phyloP scores from a whole-genome alignment of 768 basidiomycete genomes.

The Leccinum subtestaceum region DNA sequence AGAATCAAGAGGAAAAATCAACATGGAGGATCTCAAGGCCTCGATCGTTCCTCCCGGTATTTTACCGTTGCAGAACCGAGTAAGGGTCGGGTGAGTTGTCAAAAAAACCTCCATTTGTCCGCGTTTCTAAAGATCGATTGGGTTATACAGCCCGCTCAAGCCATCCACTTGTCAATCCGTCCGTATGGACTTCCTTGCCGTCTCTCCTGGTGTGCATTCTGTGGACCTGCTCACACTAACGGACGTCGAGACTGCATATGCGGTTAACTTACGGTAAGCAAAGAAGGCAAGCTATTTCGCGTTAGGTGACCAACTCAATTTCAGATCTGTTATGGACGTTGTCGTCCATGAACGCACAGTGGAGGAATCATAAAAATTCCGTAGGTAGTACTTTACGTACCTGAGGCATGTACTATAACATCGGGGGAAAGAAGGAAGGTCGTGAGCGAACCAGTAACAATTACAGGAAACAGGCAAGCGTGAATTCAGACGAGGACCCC shows the following conservation, averaged over 20 bases:
- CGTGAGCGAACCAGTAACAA: slow-evolving; percentile 13
- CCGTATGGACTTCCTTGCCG: slow-evolving; percentile 79
- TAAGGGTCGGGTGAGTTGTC: slow-evolving; percentile 70
- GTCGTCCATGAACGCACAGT: slow-evolving; percentile 57
- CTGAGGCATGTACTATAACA: slow-evolving; percentile 10
- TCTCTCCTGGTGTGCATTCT: slow-evolving; percentile 76
- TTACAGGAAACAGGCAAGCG: slow-evolving; percentile 20
- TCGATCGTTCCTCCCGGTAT: slow-evolving; percentile 52
- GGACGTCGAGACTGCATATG: slow-evolving; percentile 70
- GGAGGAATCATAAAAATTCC: slow-evolving; percentile 4
- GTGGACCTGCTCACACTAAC: slow-evolving; percentile 70
- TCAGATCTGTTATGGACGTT: slow-evolving; percentile 71
- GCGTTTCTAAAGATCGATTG: slow-evolving; percentile 1
- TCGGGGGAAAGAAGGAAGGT: slow-evolving; percentile 5
- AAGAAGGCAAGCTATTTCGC: not conserved
- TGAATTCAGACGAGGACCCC: slow-evolving; percentile 11
- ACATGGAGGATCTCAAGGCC: slow-evolving; percentile 28
- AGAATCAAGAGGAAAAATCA: slow-evolving; percentile 16
- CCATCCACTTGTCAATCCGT: slow-evolving; percentile 84
- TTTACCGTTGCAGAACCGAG: slow-evolving; percentile 71
- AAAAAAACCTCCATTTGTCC: not conserved
- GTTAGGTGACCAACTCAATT: slow-evolving; percentile 1
- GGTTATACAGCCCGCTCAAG: slow-evolving; percentile 58
- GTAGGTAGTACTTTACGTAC: slow-evolving; percentile 16
- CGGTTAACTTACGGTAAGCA: slow-evolving; percentile 68